Conservation (phyloP, 257 asterid species). For the Capsicum chinense region DNA sequence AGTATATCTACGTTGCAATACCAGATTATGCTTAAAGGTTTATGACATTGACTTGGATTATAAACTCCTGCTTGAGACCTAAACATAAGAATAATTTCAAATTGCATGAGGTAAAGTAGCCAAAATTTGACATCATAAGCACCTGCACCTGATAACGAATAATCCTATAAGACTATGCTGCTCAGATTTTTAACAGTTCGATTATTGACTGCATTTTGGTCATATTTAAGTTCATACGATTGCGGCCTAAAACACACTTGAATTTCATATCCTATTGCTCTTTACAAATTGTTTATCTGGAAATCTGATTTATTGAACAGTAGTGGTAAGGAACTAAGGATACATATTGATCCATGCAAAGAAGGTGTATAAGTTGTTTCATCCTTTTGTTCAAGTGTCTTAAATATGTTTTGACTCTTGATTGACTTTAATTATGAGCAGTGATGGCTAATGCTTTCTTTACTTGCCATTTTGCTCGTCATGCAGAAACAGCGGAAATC, state of each 20-base stretch:
- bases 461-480: slow-evolving; percentile 34
- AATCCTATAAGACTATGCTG: background rate
- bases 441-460: slow-evolving; percentile 19
- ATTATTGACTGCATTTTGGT: slow-evolving; percentile 19
- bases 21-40: background rate
- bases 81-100: background rate
- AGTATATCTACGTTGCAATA: background rate
- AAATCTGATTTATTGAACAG: slow-evolving; percentile 6
- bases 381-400: background rate
- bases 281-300: background rate
- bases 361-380: background rate
- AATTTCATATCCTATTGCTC: background rate
- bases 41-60: background rate
- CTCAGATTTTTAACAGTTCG: background rate
- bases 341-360: slow-evolving; percentile 20
- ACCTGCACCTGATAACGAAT: background rate
- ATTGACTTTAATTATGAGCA: background rate
- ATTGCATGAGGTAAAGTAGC: background rate
- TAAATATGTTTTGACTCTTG: background rate
- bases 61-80: background rate
- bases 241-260: background rate
- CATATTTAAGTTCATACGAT: background rate
- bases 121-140: background rate
- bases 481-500: slow-evolving; percentile 84
- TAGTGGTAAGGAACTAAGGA: background rate